Conservation (phyloP, 2,329 filamentous ascomycete genomes). For the Talaromyces sp. region DNA sequence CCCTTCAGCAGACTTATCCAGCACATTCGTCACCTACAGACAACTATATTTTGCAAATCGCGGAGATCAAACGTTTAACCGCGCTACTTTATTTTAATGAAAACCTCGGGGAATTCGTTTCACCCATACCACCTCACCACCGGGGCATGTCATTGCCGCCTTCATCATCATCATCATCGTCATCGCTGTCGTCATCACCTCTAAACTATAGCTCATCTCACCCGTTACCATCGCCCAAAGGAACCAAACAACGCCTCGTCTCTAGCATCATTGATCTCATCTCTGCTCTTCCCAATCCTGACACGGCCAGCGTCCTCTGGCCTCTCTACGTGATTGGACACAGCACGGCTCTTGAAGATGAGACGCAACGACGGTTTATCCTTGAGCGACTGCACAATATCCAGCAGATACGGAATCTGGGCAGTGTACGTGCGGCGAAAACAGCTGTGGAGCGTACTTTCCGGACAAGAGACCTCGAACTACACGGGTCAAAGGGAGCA, state of each 20-base stretch:
- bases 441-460: constrained; percentile 19
- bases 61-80: constrained; percentile 23
- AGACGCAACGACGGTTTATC: constrained; percentile 23
- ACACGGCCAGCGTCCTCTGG: constrained; percentile 18
- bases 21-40: constrained; percentile 12
- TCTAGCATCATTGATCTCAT: constrained; percentile 16
- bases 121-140: neutral
- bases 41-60: constrained; percentile 18
- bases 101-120: constrained; percentile 10
- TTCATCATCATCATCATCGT: neutral
- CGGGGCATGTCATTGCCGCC: neutral
- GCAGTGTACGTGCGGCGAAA: constrained; percentile 20
- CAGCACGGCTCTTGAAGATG: constrained; percentile 18
- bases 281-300: constrained; percentile 14
- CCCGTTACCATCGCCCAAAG: neutral
- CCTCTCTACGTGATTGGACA: constrained; percentile 20
- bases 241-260: constrained; percentile 13
- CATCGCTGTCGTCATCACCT: neutral
- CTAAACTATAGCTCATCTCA: neutral
- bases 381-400: constrained; percentile 21
- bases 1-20: constrained; percentile 15
- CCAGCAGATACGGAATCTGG: constrained; percentile 21
- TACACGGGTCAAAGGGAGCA: neutral
- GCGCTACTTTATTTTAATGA: constrained; percentile 24
- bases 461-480: constrained; percentile 9